Conservation (phyloP, 2,329 filamentous ascomycete species). For the Trichoderma aggressivum region DNA sequence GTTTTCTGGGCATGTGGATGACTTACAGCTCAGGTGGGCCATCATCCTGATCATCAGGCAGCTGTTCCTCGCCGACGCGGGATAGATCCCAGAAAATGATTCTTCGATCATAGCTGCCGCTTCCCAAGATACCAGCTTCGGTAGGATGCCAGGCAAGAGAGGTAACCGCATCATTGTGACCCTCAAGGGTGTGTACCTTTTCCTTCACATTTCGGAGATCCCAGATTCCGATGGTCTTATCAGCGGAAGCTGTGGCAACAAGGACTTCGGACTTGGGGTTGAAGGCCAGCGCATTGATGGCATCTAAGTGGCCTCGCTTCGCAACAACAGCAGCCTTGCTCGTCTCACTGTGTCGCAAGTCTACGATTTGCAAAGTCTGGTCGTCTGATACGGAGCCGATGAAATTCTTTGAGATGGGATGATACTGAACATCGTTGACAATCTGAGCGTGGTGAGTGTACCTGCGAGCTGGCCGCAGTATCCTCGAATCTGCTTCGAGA, state of each 20-base stretch:
- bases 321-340: conserved; percentile 67
- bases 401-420: conserved; percentile 78
- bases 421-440: conserved; percentile 96
- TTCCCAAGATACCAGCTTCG: conserved; percentile 83
- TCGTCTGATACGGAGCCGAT: conserved; percentile 96
- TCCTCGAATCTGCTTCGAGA: conserved; percentile 66
- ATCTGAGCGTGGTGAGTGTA: conserved; percentile 88
- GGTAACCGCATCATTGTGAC: conserved; percentile 85
- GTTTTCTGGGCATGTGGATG: not conserved
- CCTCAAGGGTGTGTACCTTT: conserved; percentile 85
- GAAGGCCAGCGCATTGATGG: conserved; percentile 94
- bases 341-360: conserved; percentile 67
- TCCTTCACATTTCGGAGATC: conserved; percentile 87
- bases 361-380: conserved; percentile 85
- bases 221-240: conserved; percentile 94
- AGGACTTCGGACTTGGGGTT: conserved; percentile 88
- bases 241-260: conserved; percentile 87
- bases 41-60: conserved; percentile 90
- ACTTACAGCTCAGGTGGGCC: conserved; percentile 89
- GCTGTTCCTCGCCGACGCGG: conserved; percentile 88
- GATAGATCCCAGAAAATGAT: conserved; percentile 97
- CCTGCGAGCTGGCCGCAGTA: conserved; percentile 65
- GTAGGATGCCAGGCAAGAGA: conserved; percentile 93
- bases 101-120: conserved; percentile 86
- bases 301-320: conserved; percentile 76